Conservation (phyloP, 192 early-diverging fungal species). For the Umbelopsis sp. region DNA sequence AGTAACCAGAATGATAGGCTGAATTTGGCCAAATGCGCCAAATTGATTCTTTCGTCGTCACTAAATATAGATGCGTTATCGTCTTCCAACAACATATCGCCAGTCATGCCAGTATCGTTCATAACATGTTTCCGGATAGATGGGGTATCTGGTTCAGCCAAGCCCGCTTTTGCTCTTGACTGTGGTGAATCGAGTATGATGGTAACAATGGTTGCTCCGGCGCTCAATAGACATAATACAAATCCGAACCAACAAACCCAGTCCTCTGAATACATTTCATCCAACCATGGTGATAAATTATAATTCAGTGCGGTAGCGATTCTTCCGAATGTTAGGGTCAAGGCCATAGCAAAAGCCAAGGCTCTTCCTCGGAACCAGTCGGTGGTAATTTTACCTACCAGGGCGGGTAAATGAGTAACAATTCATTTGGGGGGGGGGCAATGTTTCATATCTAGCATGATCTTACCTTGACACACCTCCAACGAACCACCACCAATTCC, state of each 20-base stretch:
- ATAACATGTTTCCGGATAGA: not conserved
- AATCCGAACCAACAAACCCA: conserved; percentile 58
- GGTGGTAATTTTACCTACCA: conserved; percentile 46
- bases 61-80: not conserved
- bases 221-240: conserved; percentile 43
- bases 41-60: conserved; percentile 15
- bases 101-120: not conserved
- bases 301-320: conserved; percentile 62
- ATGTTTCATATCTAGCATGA: not conserved
- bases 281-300: conserved; percentile 58
- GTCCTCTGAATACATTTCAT: conserved; percentile 30
- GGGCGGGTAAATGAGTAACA: not conserved
- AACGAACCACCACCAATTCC: conserved; percentile 65
- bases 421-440: not conserved
- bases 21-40: conserved; percentile 24
- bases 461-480: conserved; percentile 59
- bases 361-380: conserved; percentile 61
- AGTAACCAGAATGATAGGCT: conserved; percentile 49
- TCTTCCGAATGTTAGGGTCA: conserved; percentile 55
- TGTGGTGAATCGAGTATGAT: conserved; percentile 47
- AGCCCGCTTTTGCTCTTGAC: conserved; percentile 46
- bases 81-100: conserved; percentile 1
- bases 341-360: conserved; percentile 60
- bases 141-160: conserved; percentile 10
- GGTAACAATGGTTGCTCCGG: conserved; percentile 38